These are phyloP conservation scores for Sporisorium iseilematis-ciliati DNA, from an alignment of 1,284 basidiomycete genomes.

Conservation along the genomic window DNA sequence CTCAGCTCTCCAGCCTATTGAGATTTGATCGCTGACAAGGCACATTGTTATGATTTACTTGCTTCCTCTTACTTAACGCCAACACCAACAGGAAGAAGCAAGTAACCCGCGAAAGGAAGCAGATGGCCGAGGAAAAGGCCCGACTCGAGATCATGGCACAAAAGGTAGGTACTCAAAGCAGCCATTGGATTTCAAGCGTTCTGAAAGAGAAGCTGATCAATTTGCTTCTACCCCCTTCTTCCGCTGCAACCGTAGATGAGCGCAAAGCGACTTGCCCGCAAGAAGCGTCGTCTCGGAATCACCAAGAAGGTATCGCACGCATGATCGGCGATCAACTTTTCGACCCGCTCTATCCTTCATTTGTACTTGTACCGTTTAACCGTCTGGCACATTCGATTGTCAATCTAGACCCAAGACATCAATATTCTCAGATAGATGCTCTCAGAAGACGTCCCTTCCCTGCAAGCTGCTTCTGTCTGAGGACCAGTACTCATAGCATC, in stretches of 20 bases:
- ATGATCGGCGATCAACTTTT: neutral
- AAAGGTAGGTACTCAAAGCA: constrained; percentile 37
- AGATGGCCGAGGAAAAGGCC: constrained; percentile 57
- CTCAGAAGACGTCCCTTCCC: neutral
- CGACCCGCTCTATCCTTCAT: neutral
- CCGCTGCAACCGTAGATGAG: constrained; percentile 43
- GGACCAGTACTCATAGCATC: no score
- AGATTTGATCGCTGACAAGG: neutral
- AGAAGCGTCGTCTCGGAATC: constrained; percentile 54
- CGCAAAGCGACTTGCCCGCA: constrained; percentile 53
- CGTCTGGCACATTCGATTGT: neutral
- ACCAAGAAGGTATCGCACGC: constrained; percentile 59
- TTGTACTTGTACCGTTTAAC: constrained; percentile 33
- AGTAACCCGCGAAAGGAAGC: constrained; percentile 50
- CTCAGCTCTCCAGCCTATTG: no score
- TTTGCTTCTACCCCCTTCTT: neutral
- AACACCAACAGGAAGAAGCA: constrained; percentile 36
- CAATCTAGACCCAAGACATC: neutral
- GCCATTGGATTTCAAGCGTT: neutral
- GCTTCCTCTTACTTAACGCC: neutral
- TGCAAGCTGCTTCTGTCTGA: neutral
- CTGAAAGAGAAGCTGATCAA: neutral
- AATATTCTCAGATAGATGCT: neutral
- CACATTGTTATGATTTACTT: neutral
- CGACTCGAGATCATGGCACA: constrained; percentile 55